Base-by-base conservation (phyloP, 257 asterid genomes). In the Solanum sejunctum region DNA sequence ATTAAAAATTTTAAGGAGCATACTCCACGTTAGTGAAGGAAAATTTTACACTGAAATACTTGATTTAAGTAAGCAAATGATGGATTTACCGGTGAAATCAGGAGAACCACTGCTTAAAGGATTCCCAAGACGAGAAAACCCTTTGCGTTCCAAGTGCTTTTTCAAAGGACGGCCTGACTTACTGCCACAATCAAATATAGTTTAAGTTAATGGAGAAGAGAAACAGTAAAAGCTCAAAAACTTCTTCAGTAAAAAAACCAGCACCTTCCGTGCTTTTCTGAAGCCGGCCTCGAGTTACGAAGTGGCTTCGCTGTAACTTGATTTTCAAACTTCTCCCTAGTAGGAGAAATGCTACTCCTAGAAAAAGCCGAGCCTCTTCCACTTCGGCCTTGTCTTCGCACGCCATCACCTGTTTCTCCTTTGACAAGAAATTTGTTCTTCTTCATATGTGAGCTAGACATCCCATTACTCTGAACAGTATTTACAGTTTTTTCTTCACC, bases 231-330 rank as follows among this genome's bases (percentile, higher is more conserved):
- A 83, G 78, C 69, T 16, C 56, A 79, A 75, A 49, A 39, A 52
- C 52, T 82, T 85, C 66, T 67, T 80, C 49, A 82, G 26, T 78
- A 86, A 90, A 85, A 67, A 32, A 41, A 49, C 15, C 83, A 84
- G 86, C 88, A 97, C 98, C 99, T 97, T 92, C 99, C 99, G 60
- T 75, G 89, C 91, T 92, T 97, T 84, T 95, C 99, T 51, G 95
- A 88, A 87, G 88, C 87, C 80, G 92, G 89, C 90, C 92, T 93
- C 80, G 87, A 90, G 89, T 87, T 93, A 61, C 93, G 94, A 81
- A 89, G 84, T 86, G 99, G 99, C 88, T 95, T 97, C 84, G 89
- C 83, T 45, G 93, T 86, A 23, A 88, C 89, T 85, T 85, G 86
- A 88, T 69, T 91, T 87, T 95, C 99, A 91, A 91, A 57, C 88